Percentiles rank a stretch among this genome's conserved stretches.
These are phyloP conservation scores for Saccharomycopsis babjevae DNA, from an alignment of 805 yeast species.

Conservation along the genomic window DNA sequence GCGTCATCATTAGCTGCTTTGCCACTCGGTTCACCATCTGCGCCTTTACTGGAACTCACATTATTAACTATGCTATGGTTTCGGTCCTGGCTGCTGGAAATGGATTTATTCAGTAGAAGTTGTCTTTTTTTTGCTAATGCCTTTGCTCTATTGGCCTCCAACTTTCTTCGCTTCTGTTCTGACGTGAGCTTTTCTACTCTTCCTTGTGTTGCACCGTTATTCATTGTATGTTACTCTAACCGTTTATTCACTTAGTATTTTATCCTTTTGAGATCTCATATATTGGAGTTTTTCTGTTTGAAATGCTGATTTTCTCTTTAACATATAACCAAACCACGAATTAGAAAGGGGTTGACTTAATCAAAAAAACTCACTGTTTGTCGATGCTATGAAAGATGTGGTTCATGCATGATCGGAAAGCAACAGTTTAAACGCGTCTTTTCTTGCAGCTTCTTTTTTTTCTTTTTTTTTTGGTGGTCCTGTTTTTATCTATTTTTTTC, in stretches of 20 bases:
- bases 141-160: slow-evolving; percentile 43
- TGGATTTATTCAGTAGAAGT: not conserved
- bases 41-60: too few relatives aligned
- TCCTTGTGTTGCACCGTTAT: not conserved
- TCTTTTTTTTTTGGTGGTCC: not conserved
- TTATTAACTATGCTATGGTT: too few relatives aligned
- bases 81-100: not conserved
- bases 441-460: not conserved
- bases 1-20: not conserved
- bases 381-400: not conserved
- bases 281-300: too few relatives aligned
- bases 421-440: not conserved
- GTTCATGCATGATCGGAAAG: not conserved
- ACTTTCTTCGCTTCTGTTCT: slow-evolving; percentile 25
- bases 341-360: not conserved
- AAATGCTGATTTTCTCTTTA: too few relatives aligned
- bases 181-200: slow-evolving; percentile 8
- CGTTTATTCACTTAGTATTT: not conserved
- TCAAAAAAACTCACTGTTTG: too few relatives aligned
- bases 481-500: not conserved
- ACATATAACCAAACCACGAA: too few relatives aligned
- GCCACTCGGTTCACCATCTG: not conserved
- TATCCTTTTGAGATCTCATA: not conserved
- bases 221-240: not conserved
- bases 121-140: slow-evolving; percentile 38